Conservation (phyloP, 176 grass and related monocot genomes). For the Aegilops bicornis region DNA sequence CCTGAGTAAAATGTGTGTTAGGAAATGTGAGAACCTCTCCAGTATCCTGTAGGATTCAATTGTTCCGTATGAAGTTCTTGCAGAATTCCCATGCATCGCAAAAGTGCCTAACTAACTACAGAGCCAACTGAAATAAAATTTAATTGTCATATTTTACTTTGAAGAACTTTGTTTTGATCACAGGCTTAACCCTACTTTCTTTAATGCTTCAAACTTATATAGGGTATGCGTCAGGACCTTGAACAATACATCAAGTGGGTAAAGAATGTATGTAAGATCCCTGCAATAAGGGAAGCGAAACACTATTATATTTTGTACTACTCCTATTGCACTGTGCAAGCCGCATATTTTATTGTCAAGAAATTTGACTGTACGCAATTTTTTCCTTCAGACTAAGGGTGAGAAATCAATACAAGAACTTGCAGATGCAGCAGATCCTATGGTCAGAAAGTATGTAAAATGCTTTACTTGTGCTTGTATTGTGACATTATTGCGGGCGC, state of each 20-base stretch:
- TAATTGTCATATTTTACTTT: not conserved
- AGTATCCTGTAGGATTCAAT: not conserved
- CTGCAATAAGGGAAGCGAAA: conserved; percentile 6
- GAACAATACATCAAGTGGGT: not conserved
- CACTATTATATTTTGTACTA: not conserved
- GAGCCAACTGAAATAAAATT: not conserved
- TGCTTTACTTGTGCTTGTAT: conserved; percentile 16
- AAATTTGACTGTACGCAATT: not conserved
- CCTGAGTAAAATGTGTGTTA: not conserved
- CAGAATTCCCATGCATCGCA: not conserved
- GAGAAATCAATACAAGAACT: not conserved
- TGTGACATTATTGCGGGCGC: not conserved
- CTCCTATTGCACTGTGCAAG: not conserved
- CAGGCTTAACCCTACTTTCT: not conserved
- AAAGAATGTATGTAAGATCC: conserved; percentile 11
- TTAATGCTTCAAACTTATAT: conserved; percentile 3
- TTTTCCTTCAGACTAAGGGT: conserved; percentile 27
- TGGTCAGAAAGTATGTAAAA: conserved; percentile 1
- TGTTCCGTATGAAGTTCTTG: not conserved
- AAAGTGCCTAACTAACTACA: not conserved
- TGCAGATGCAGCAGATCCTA: not conserved
- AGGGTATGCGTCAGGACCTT: not conserved
- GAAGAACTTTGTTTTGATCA: not conserved
- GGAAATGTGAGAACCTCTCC: not conserved
- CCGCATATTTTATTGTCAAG: not conserved